Evolutionary conservation across 2,329 filamentous ascomycete genomes (phyloP).

Genomic region (Aspergillus caelatus): DNA sequence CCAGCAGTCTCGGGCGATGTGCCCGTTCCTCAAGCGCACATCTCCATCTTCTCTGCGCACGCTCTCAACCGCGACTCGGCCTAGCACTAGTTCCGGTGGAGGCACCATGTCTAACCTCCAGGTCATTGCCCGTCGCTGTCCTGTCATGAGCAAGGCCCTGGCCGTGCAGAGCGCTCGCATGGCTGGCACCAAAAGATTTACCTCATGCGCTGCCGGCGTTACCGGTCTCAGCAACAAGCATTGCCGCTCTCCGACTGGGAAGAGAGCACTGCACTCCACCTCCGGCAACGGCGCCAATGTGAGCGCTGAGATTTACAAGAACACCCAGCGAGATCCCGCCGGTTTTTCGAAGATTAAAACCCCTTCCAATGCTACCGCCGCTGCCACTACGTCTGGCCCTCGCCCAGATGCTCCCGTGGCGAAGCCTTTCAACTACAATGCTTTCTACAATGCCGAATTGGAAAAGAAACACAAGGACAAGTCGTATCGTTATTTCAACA

Average conservation of each 20-base stretch:
- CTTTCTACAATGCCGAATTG: conserved; percentile 82
- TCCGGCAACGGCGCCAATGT: conserved; percentile 76
- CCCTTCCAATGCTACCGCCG: conserved; percentile 27
- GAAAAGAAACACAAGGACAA: conserved; percentile 99
- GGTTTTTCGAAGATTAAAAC: conserved; percentile 23
- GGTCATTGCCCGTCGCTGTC: conserved; percentile 90
- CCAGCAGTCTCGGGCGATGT: conserved; percentile 94
- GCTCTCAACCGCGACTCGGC: conserved; percentile 70
- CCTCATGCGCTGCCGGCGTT: conserved; percentile 37
- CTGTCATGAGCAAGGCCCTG: conserved; percentile 97
- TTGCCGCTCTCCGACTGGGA: conserved; percentile 56
- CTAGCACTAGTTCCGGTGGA: conserved; percentile 71
- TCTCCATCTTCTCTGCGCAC: conserved; percentile 89
- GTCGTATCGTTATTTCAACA: conserved; percentile 99
- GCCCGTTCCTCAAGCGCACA: conserved; percentile 94
- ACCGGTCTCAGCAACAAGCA: conserved; percentile 41
- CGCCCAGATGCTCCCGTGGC: conserved; percentile 53
- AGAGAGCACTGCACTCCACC: conserved; percentile 81
- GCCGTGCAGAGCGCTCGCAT: conserved; percentile 69
- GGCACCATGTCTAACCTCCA: conserved; percentile 97
- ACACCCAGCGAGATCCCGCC: conserved; percentile 49
- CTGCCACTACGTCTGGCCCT: conserved; percentile 39
- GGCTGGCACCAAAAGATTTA: conserved; percentile 41
- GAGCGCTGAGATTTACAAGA: conserved; percentile 57
- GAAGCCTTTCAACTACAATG: conserved; percentile 83